Conservation (phyloP, 306 rosid genomes). For the Medicago arabica region DNA sequence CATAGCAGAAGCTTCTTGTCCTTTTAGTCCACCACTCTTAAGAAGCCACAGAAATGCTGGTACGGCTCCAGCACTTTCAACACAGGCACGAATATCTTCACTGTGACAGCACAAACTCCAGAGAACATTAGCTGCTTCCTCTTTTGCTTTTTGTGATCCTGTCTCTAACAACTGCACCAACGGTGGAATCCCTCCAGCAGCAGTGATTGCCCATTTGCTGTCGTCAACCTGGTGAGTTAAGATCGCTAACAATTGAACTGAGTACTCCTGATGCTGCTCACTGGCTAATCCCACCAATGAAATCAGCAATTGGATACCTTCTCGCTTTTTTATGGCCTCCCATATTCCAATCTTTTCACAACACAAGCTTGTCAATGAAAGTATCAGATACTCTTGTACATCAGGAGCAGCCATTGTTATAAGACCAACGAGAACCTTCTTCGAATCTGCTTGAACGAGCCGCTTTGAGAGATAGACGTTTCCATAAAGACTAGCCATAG, state of each 20-base stretch:
- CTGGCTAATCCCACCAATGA: constrained; percentile 84
- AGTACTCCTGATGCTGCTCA: constrained; percentile 97
- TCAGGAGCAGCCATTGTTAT: constrained; percentile 86
- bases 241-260: constrained; percentile 84
- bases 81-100: constrained; percentile 90
- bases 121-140: constrained; percentile 91
- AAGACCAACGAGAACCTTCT: constrained; percentile 87
- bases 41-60: constrained; percentile 92
- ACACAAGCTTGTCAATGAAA: constrained; percentile 82
- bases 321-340: constrained; percentile 91
- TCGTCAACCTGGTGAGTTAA: constrained; percentile 90
- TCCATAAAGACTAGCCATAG: constrained; percentile 95
- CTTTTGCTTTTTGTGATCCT: constrained; percentile 92
- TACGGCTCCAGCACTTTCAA: constrained; percentile 56
- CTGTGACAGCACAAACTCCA: constrained; percentile 95
- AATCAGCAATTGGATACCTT: constrained; percentile 92
- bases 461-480: constrained; percentile 74
- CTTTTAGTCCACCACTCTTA: constrained; percentile 83
- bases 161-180: constrained; percentile 92
- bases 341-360: constrained; percentile 75
- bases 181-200: constrained; percentile 98
- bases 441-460: constrained; percentile 78
- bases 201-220: constrained; percentile 99
- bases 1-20: constrained; percentile 90
- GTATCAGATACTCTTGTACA: constrained; percentile 79